These are phyloP conservation scores for Penicillium sp. DNA, from an alignment of 2,329 filamentous ascomycete genomes.

Conservation along the genomic window DNA sequence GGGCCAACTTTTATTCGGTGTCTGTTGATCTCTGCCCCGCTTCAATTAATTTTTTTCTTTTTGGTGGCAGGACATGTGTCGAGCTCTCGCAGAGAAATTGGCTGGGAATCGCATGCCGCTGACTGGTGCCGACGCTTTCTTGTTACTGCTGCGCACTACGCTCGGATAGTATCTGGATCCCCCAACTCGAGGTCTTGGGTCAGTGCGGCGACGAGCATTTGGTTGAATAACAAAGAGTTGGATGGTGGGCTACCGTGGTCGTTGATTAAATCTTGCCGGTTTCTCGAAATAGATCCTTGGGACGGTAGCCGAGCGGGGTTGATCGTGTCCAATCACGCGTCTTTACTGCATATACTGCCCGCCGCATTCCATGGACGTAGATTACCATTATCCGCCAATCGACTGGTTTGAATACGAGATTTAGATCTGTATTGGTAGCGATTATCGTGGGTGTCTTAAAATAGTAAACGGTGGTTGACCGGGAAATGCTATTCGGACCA, in stretches of 20 bases:
- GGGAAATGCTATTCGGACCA: neutral
- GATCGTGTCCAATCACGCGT: neutral
- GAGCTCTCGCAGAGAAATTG: neutral
- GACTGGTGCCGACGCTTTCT: neutral
- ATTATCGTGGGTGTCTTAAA: neutral
- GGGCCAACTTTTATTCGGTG: neutral
- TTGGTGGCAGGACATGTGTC: neutral
- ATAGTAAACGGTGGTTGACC: neutral
- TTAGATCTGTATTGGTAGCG: neutral
- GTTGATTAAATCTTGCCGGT: neutral
- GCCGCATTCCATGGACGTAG: neutral
- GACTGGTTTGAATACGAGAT: neutral
- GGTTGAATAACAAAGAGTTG: neutral
- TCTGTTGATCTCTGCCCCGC: neutral
- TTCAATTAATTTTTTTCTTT: neutral
- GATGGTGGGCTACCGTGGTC: neutral
- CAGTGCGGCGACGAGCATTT: neutral
- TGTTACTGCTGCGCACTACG: neutral
- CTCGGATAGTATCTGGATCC: neutral
- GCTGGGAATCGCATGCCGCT: neutral
- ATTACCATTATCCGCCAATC: neutral
- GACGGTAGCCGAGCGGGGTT: neutral
- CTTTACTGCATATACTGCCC: neutral
- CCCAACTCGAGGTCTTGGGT: neutral
- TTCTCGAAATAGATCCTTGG: neutral